Evolutionary conservation across 2,329 filamentous ascomycete genomes (phyloP).

Genomic region (Scolecobasidium constrictum): DNA sequence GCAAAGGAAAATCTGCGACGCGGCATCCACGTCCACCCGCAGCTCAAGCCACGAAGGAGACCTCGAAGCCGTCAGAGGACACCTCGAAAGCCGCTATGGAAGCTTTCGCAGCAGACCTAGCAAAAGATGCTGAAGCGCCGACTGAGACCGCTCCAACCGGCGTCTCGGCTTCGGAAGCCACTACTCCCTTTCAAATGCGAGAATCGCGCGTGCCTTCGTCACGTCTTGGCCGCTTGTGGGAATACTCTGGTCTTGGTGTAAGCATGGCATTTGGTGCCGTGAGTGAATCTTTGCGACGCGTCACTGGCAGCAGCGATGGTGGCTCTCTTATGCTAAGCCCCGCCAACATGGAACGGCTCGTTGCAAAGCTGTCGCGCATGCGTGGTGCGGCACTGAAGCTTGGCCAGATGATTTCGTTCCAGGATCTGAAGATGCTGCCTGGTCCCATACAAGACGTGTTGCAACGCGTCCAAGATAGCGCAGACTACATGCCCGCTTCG

Average conservation of each 20-base stretch:
- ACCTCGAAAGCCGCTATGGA: slow-evolving; percentile 27
- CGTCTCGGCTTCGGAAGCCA: slow-evolving; percentile 15
- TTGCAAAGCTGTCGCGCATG: slow-evolving; percentile 90
- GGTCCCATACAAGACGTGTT: slow-evolving; percentile 78
- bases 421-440: slow-evolving; percentile 92
- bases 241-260: slow-evolving; percentile 85
- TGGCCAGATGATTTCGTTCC: slow-evolving; percentile 96
- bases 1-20: slow-evolving; percentile 18
- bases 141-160: slow-evolving; percentile 9
- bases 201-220: slow-evolving; percentile 89
- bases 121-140: slow-evolving; percentile 27
- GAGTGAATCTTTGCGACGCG: slow-evolving; percentile 71
- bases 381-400: slow-evolving; percentile 92
- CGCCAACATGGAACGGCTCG: slow-evolving; percentile 84
- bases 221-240: slow-evolving; percentile 79
- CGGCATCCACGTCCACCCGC: slow-evolving; percentile 17
- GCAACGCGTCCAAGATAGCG: slow-evolving; percentile 88
- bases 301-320: slow-evolving; percentile 46
- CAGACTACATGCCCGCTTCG: slow-evolving; percentile 94
- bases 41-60: slow-evolving; percentile 21
- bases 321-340: slow-evolving; percentile 82
- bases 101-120: slow-evolving; percentile 36
- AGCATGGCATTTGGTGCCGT: slow-evolving; percentile 93
- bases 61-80: slow-evolving; percentile 24
- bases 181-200: slow-evolving; percentile 62